Evolutionary conservation across 1,139 yeast species (phyloP).

Genomic region (Pichia sp.): DNA sequence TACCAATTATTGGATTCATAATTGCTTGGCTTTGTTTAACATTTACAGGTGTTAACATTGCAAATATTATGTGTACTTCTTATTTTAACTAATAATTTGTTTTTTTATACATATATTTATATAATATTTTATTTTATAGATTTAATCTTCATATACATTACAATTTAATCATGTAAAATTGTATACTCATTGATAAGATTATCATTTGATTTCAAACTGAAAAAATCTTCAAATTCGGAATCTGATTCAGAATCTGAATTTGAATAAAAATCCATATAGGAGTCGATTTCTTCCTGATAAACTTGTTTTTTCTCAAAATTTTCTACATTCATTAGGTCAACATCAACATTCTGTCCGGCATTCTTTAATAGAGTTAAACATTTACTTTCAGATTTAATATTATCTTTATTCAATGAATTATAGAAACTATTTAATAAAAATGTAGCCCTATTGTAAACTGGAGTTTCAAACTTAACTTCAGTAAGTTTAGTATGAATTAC

Average conservation of each 20-base stretch:
- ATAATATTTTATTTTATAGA: neutral
- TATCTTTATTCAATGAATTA: neutral
- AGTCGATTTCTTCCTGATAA: too few species aligned
- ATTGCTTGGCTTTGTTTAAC: constrained; percentile 53
- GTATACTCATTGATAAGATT: too few species aligned
- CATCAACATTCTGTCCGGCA: neutral
- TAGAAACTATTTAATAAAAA: neutral
- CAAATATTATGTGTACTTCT: constrained; percentile 58
- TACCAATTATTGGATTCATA: constrained; percentile 54
- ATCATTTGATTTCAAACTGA: too few species aligned
- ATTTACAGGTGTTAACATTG: constrained; percentile 63
- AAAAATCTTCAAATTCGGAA: too few species aligned
- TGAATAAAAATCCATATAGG: too few species aligned
- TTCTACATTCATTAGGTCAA: neutral
- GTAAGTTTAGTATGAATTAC: neutral
- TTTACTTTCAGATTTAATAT: neutral
- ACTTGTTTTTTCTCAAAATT: neutral
- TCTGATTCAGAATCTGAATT: too few species aligned
- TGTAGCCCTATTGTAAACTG: neutral
- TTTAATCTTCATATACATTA: neutral
- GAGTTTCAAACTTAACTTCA: neutral
- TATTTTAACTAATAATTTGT: constrained; percentile 43
- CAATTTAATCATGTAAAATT: too few species aligned
- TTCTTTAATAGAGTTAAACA: neutral
- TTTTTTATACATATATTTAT: neutral